Base-by-base conservation (phyloP, 2,329 filamentous ascomycete species). In the Triangularia verruculosa region DNA sequence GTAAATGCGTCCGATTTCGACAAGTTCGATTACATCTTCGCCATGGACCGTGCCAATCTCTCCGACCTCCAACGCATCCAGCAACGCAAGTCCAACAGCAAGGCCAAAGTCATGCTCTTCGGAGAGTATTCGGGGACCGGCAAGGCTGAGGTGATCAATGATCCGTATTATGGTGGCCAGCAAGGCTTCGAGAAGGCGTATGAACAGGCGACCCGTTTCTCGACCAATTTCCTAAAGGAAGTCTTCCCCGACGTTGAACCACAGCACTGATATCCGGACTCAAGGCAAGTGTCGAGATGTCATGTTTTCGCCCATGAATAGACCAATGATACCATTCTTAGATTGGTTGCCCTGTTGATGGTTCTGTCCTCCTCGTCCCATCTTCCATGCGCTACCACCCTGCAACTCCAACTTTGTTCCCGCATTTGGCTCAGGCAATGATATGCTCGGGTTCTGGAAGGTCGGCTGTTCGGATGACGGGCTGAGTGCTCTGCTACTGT, bases 81-180 rank as follows among this genome's bases (percentile, higher is more conserved):
- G 67, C 78, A 82, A 64, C 80, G 85, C 68, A 85, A 84, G 68
- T 79, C 82, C n/a, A 80, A 83, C 32, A 75, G 80, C 30, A 86
- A 84, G 73, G 87, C 86, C 3, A 82, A 85, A 72, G 86, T 96
- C 60, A 89, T 91, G 82, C 78, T 98, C 57, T 98, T 95, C 79
- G 95, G 95, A 30, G 90, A 93, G 72, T 87, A 82, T 70, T 93
- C 91, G 72, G 90, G 90, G 3, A 85, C 80, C 32, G 84, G 74
- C 72, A 85, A 78, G 70, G 82, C 84, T 20, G 91, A 97, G 78
- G 84, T 91, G 56, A 88, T 97, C 8, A 80, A 85, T 64, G 95
- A 98, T 75, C 95, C 95, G 13, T 99, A 98, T 78, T 98, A 98
- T 75, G 93, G 92, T n/a, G 92, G 86, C 12, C 78, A 81, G 3